phyloP scores from a whole-genome alignment of 495 filamentous ascomycete genomes.

The Penicillium roqueforti region DNA sequence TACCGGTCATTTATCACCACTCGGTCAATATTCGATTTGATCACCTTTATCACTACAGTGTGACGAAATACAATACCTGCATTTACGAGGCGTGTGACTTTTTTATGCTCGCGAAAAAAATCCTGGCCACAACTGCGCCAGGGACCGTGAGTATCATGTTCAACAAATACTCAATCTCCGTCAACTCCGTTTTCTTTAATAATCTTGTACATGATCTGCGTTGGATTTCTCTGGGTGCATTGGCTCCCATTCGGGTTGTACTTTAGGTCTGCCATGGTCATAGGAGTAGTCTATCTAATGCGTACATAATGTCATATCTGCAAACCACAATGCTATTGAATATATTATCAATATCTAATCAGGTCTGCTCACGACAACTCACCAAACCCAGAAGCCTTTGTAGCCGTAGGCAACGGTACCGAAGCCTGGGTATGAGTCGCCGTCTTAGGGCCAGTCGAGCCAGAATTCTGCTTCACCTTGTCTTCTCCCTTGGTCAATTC shows the following conservation, averaged over 20 bases:
- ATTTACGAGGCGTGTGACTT: conserved; percentile 20
- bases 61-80: conserved; percentile 10
- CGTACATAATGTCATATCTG: not conserved
- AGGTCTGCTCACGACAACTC: not conserved
- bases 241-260: not conserved
- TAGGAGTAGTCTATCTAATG: not conserved
- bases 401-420: conserved; percentile 40
- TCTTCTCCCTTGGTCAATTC: conserved; percentile 52
- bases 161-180: not conserved
- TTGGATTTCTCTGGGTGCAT: not conserved
- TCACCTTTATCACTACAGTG: not conserved
- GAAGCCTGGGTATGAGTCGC: conserved; percentile 56
- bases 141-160: not conserved
- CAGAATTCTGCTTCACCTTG: conserved; percentile 41
- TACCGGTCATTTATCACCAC: conserved; percentile 2
- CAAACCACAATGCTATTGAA: not conserved
- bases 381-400: not conserved
- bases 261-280: not conserved
- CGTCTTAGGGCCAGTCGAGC: conserved; percentile 42
- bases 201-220: conserved; percentile 5
- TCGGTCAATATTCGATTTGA: conserved; percentile 1
- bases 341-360: not conserved
- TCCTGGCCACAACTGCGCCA: not conserved
- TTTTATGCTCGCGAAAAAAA: not conserved
- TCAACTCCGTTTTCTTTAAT: not conserved